phyloP scores from a whole-genome alignment of 495 filamentous ascomycete species.

The Chaetomium cochliodes region DNA sequence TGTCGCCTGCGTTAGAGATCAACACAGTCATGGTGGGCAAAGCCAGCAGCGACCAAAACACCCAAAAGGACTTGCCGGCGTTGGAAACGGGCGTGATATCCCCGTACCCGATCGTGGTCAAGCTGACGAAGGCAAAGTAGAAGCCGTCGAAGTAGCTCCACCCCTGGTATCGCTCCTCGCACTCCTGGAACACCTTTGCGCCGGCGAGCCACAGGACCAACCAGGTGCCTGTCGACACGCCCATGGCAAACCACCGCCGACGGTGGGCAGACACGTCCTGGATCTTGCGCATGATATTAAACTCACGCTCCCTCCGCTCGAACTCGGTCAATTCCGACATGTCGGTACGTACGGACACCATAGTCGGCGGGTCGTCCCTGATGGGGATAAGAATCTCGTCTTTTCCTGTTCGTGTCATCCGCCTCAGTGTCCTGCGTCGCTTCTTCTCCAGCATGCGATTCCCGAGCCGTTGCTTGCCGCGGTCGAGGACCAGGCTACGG shows the following conservation, averaged over 20 bases:
- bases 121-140: slow-evolving; percentile 76
- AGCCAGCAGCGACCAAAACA: slow-evolving; percentile 85
- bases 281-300: slow-evolving; percentile 79
- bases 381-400: slow-evolving; percentile 54
- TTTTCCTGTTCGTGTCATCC: slow-evolving; percentile 49
- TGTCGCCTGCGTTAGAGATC: slow-evolving; percentile 80
- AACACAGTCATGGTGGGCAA: slow-evolving; percentile 80
- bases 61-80: slow-evolving; percentile 75
- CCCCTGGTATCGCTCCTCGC: slow-evolving; percentile 43
- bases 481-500: slow-evolving; percentile 73
- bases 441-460: slow-evolving; percentile 71
- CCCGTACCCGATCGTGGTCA: slow-evolving; percentile 86
- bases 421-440: slow-evolving; percentile 54
- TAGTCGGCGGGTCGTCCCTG: slow-evolving; percentile 22
- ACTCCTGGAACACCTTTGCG: slow-evolving; percentile 64
- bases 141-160: slow-evolving; percentile 82
- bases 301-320: slow-evolving; percentile 69
- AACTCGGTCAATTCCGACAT: slow-evolving; percentile 45
- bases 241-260: slow-evolving; percentile 67
- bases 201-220: slow-evolving; percentile 77
- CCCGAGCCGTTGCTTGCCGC: slow-evolving; percentile 66
- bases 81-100: slow-evolving; percentile 70
- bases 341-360: background rate
- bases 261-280: slow-evolving; percentile 61
- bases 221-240: slow-evolving; percentile 62